These are phyloP conservation scores for Xylaria digitata DNA, from an alignment of 2,329 filamentous ascomycete species.

Conservation along the genomic window DNA sequence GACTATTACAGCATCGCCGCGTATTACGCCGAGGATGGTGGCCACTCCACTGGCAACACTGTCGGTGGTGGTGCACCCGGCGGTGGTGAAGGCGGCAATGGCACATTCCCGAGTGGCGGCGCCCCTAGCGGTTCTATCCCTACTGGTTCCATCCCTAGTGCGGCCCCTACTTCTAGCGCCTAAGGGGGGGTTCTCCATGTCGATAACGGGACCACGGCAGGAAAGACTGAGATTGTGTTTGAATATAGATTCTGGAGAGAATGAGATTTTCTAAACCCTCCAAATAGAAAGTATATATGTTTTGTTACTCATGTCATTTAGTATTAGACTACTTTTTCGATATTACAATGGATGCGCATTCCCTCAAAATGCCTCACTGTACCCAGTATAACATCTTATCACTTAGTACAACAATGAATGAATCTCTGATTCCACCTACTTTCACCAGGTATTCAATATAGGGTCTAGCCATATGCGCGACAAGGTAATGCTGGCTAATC, in stretches of 20 bases:
- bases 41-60: conserved; percentile 41
- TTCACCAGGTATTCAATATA: too few species aligned
- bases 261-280: neutral
- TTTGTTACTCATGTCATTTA: neutral
- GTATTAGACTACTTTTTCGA: too few species aligned
- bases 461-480: too few species aligned
- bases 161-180: conserved; percentile 21
- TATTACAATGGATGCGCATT: too few species aligned
- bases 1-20: conserved; percentile 46
- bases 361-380: too few species aligned
- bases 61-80: conserved; percentile 21
- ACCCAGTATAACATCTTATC: too few species aligned
- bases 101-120: conserved; percentile 29
- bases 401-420: too few species aligned
- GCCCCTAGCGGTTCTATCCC: conserved; percentile 33
- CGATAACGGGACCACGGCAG: neutral
- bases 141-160: conserved; percentile 32
- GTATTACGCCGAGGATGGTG: conserved; percentile 46
- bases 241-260: neutral
- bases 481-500: too few species aligned
- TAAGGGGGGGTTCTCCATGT: neutral
- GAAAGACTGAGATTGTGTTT: neutral
- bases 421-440: too few species aligned
- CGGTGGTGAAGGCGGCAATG: conserved; percentile 39
- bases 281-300: neutral